Base-by-base conservation (phyloP, 495 filamentous ascomycete species). In the Talaromyces proteolyticus region DNA sequence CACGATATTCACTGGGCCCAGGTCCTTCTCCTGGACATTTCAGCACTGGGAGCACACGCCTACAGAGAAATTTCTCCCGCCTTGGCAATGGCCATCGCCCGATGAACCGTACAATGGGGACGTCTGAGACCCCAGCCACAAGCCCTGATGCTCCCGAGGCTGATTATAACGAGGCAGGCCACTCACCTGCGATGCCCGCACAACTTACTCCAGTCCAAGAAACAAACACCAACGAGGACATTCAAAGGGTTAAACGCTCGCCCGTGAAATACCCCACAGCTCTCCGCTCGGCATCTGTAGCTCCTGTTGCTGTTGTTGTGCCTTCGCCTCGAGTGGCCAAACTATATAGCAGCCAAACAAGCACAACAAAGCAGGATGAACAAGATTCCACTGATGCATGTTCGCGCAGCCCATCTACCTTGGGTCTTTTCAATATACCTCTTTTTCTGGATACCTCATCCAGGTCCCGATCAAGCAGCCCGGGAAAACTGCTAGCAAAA, bases 401-500 rank as follows among this genome's bases (percentile, higher is more conserved):
- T 4, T 34, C 29, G 29, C 29, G 29, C 29, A 14, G 29, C 4
- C 14, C 29, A 8, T 14, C 29, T 34, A 34, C 14, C 4, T 10
- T 10, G 14, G 29, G 29, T 14, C 29, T 34, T 14, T 34, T 34
- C 29, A 41, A 41, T 20, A 41, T 20, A 41, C 14, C 38, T 6
- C 18, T 41, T 16, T 14, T 41, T 7, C 12, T 41, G 8, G 38
- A 41, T 20, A 7, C 10, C 8, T 17, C 47, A 16, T 29, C 47
- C n/a, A 38, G 47, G 2, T 34, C 47, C n/a, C 29, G 36, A 49
- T 59, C 42, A 2, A 43, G 20, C 24, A 29, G 16, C 3, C 16
- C 16, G 3, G 44, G 42, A 21, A 38, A 29, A 37, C 37, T 52
- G 10, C 42, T 52, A 20, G 50, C 50, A 1, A 52, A 45, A 39